phyloP scores from a whole-genome alignment of 352 stramenopile genomes.

The Phytophthora rubi region DNA sequence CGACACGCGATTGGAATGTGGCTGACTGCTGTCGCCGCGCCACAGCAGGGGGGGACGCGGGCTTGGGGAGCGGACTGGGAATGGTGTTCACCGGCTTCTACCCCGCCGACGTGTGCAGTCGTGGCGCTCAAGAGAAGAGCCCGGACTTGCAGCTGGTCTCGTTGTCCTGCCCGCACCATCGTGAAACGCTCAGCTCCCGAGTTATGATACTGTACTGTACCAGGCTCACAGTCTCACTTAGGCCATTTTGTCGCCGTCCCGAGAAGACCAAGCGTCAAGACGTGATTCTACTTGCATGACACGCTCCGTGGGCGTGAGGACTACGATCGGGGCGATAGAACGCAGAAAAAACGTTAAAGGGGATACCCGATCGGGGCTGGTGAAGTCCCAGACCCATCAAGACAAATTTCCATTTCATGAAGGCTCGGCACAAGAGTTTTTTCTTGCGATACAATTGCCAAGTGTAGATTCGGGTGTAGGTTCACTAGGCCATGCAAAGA shows the following conservation, averaged over 20 bases:
- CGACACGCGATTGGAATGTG: slow-evolving; percentile 31
- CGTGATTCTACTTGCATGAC: slow-evolving; percentile 10
- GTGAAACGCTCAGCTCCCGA: slow-evolving; percentile 4
- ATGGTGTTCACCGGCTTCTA: slow-evolving; percentile 28
- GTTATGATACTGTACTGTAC: background rate
- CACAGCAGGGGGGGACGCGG: slow-evolving; percentile 16
- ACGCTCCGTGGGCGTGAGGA: background rate
- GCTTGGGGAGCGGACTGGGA: slow-evolving; percentile 32
- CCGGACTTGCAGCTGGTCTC: slow-evolving; percentile 20
- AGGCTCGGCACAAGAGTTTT: background rate
- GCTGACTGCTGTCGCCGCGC: slow-evolving; percentile 11
- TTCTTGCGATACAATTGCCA: background rate
- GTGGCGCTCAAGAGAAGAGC: slow-evolving; percentile 37
- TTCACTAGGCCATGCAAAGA: background rate
- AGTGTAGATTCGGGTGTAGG: background rate
- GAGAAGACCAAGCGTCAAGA: background rate
- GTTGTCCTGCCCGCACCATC: slow-evolving; percentile 18
- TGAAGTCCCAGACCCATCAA: slow-evolving; percentile 4
- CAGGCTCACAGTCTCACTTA: slow-evolving; percentile 15
- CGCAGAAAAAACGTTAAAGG: slow-evolving; percentile 9
- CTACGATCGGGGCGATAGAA: slow-evolving; percentile 4
- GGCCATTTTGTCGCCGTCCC: background rate
- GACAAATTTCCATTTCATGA: slow-evolving; percentile 1
- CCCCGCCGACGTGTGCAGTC: slow-evolving; percentile 31
- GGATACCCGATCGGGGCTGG: slow-evolving; percentile 13